A percentile compares a stretch with the other conserved stretches of the same genome.
phyloP scores from a whole-genome alignment of 139 green algal species.

The Micractinium conductrix region DNA sequence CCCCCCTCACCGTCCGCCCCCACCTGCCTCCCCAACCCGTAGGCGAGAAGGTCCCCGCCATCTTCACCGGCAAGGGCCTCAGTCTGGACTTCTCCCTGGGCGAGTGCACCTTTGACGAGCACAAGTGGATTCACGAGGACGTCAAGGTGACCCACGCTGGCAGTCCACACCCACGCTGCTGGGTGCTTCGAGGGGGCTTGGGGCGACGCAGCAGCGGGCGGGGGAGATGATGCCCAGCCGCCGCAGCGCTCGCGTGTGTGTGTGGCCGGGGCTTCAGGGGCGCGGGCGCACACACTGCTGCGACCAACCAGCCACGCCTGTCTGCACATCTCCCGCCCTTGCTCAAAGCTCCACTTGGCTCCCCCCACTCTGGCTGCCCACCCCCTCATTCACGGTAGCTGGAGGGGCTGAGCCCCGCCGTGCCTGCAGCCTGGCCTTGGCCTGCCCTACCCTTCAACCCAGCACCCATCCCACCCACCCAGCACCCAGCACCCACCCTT shows the following conservation, averaged over 20 bases:
- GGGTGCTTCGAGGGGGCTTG: too few species aligned
- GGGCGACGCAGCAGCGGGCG: background rate
- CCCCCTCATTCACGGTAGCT: constrained; percentile 9
- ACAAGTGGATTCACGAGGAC: background rate
- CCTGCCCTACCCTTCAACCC: too few species aligned
- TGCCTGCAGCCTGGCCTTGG: too few species aligned
- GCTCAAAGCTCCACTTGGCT: background rate
- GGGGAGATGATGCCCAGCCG: background rate
- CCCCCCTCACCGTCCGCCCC: background rate
- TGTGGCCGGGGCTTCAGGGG: background rate
- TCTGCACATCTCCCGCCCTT: background rate
- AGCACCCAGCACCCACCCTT: background rate
- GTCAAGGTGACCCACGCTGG: background rate
- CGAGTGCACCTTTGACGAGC: constrained; percentile 41
- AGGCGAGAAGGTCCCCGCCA: constrained; percentile 40
- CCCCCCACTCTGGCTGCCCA: background rate
- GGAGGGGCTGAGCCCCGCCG: too few species aligned
- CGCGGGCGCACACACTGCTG: too few species aligned
- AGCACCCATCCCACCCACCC: constrained; percentile 39
- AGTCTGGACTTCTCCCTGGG: constrained; percentile 30
- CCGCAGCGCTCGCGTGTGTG: background rate
- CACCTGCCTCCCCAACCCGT: background rate
- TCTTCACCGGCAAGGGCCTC: constrained; percentile 33
- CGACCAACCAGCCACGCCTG: too few species aligned
- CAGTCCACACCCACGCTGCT: too few species aligned